Base-by-base conservation (phyloP, 805 yeast genomes). In the Pichia exigua region DNA sequence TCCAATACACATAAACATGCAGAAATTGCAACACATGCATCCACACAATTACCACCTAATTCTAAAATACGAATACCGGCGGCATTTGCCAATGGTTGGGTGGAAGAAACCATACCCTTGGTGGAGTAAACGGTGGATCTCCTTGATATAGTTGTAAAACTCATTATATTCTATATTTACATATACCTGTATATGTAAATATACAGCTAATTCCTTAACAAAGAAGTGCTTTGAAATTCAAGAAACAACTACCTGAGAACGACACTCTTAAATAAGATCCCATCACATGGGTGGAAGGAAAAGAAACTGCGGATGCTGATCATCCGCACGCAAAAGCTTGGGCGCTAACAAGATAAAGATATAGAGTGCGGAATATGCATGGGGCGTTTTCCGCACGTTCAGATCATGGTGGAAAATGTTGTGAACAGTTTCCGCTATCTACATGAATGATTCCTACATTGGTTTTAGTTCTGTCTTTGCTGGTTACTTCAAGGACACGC, bases 81-180 rank as follows among this genome's bases (percentile, higher is more conserved):
- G 1, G 86, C 80, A 48, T 81, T 79, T 35, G 94, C 95, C 47
- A 83, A 66, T 3, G 92, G 87, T 66, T 87, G 94, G 0, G 91
- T 73, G 2, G 90, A 81, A 1, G 87, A 76, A 2, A 85, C 89
- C 46, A 87, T 79, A 2, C 91, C 94, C 61, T 77, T 78, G 20
- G 81, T 69, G 4, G 91, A 83, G 63, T 83, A 83, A 6, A 85
- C 92, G 0, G 82, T 83, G 1, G 92, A 85, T 49, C 95, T 72
- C 59, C 92, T 71, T 2, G 89, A 83, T 17, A 65, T 58, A 13
- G 38, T 26, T 26, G 28, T 8, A 4, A 15, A 15, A 2, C 26
- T 38, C 40, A 50, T 52, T 53, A 59, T 53, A 5, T 32, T 40
- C 35, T 30, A 30, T 8, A 57, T 59, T 38, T 62, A 62, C 46